Evolutionary conservation across 228 moss, liverwort and hornwort species (phyloP), one percentile per base, ranked within the genome.

Genomic region (Sphagnum fallax): DNA sequence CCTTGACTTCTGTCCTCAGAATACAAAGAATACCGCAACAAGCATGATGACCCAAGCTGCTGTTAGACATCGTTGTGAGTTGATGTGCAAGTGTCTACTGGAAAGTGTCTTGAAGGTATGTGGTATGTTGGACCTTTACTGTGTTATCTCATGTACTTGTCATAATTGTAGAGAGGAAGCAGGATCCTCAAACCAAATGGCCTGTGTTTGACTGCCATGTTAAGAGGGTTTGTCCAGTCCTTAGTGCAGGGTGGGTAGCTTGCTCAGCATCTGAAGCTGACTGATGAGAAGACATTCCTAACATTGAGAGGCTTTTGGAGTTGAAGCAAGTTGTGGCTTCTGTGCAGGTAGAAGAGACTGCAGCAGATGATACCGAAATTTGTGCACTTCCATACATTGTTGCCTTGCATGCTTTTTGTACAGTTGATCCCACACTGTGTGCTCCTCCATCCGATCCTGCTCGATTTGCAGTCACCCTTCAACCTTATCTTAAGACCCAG

Each of bases 331-430:
- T 32, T 32, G 32, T 32, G 32, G 32, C 32, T 32, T 32, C 32
- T 3, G 2, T 53, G 61, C 86, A 91, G 91, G 91, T 87, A 52
- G 91, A 98, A 83, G 97, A 98, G 83, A 78, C 88, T 62, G 62
- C 93, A 63, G 65, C 81, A 65, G 89, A 81, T 79, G 97, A 93
- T 69, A 70, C 88, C 52, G 97, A 98, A 68, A 83, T 93, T 55
- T 88, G 82, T 74, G 97, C 97, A 14, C 84, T 98, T 52, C 97
- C 97, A 65, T 92, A 98, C 67, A 81, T 93, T 61, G 67, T 89
- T 82, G 97, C 97, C 71, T 77, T 98, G 72, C 93, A 98, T 77
- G 97, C 97, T 53, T 98, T 98, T 72, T 98, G 97, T 72, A 91
- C 77, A 60, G 97, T 98, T 61, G 93, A 98, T 84, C 91, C 97